phyloP scores from a whole-genome alignment of 129 eudicot species.

The Silybum marianum region DNA sequence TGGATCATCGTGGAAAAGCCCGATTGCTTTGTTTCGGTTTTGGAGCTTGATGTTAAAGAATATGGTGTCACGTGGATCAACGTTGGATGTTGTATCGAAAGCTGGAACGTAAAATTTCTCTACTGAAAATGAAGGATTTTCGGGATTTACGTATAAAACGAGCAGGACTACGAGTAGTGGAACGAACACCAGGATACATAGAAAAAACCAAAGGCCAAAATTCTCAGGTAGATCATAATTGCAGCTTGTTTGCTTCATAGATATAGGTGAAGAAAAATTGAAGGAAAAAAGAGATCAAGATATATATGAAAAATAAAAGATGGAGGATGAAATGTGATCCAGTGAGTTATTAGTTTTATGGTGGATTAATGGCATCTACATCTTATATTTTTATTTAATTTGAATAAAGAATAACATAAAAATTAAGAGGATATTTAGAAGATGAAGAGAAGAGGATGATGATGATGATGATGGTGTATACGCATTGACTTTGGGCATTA shows the following conservation, averaged over 20 bases:
- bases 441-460: neutral
- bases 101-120: neutral
- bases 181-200: neutral
- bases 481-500: neutral
- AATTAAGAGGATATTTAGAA: neutral
- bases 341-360: neutral
- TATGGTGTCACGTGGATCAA: neutral
- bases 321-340: neutral
- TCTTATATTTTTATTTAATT: neutral
- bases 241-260: neutral
- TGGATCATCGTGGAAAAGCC: neutral
- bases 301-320: neutral
- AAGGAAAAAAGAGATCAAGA: neutral
- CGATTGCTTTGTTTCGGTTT: constrained; percentile 2
- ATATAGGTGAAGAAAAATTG: neutral
- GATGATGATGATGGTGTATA: neutral
- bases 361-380: neutral
- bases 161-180: neutral
- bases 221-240: neutral
- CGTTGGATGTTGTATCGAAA: neutral
- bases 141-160: neutral
- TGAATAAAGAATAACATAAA: neutral
- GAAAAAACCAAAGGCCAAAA: neutral
- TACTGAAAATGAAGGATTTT: neutral
- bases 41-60: neutral